Percentiles rank a stretch among this genome's conserved stretches.
These are phyloP conservation scores for Mollisia scopiformis DNA, from an alignment of 2,329 filamentous ascomycete genomes.

Conservation along the genomic window DNA sequence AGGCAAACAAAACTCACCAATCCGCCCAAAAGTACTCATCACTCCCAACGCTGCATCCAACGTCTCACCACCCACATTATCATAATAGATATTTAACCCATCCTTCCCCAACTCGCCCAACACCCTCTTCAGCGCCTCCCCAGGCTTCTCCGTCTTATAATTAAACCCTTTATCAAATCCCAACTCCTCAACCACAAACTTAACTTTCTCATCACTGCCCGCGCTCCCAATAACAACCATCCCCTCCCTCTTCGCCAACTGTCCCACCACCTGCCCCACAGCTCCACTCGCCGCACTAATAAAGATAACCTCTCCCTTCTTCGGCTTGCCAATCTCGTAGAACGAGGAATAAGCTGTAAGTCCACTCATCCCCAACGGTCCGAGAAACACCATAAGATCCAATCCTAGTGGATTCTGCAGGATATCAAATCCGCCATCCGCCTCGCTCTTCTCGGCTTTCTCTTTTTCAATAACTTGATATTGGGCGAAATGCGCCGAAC, in stretches of 20 bases:
- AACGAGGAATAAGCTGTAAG: constrained; percentile 74
- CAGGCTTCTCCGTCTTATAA: constrained; percentile 73
- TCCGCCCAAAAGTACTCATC: constrained; percentile 65
- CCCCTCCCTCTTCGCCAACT: constrained; percentile 76
- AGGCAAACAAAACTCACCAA: constrained; percentile 39
- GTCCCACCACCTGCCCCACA: constrained; percentile 74
- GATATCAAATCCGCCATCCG: constrained; percentile 52
- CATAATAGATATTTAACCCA: constrained; percentile 75
- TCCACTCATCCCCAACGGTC: constrained; percentile 76
- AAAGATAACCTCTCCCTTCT: constrained; percentile 78
- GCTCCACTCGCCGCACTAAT: constrained; percentile 74
- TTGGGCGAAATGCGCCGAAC: constrained; percentile 62
- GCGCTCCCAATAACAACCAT: constrained; percentile 73
- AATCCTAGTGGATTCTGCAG: constrained; percentile 71
- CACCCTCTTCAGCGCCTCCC: constrained; percentile 61
- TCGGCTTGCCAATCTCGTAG: constrained; percentile 73
- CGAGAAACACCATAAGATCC: constrained; percentile 69
- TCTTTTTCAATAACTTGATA: constrained; percentile 61
- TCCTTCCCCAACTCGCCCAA: constrained; percentile 57
- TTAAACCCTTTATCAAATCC: constrained; percentile 76
- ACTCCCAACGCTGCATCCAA: constrained; percentile 66
- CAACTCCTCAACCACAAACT: constrained; percentile 73
- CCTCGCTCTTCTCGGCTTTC: constrained; percentile 39
- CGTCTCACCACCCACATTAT: constrained; percentile 78
- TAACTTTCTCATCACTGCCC: constrained; percentile 73